Evolutionary conservation across 805 yeast genomes (phyloP), one percentile per base, ranked within the genome.

Genomic region (Teunomyces atbi): DNA sequence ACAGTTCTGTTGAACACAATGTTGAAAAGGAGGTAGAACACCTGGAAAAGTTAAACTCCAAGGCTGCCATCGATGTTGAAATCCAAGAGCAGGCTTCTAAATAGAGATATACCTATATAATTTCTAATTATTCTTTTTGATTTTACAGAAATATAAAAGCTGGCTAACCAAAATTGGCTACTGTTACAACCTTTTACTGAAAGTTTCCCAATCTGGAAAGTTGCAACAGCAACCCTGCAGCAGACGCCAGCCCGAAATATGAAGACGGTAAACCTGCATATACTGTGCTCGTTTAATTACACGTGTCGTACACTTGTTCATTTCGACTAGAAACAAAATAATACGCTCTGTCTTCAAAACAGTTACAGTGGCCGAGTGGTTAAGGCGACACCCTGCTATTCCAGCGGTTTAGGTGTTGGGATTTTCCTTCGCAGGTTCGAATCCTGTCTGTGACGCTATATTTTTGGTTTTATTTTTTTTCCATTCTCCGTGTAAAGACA

Each of bases 341-440:
- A 1, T 7, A 30, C 16, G 15, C 26, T 12, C 15, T 26, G 15
- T 26, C 11, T 11, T 11, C 5, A n/a, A 27, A 36, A 37, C 20
- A 41, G 56, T 52, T 44, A 55, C 65, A 58, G 66, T 61, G 66
- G 66, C 65, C 66, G 66, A 61, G 66, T 61, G 66, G 66, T 61
- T 61, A 61, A 61, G 66, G 66, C 66, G 66, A 61, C 65, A 51
- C 66, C 55, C 57, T 51, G 55, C 57, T 51, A 50, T 56, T 49
- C 11, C 33, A 38, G 47, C 53, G 47, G 56, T 45, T 49, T 26
- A 52, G 56, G 56, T 42, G 56, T 52, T 52, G 56, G 67, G 71
- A 56, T 59, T 60, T 71, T 64, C 76, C 72, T 68, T 66, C 77
- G 77, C 77, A 72, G 76, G 77, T 72, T 72, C 77, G 77, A 72